Percentiles rank a stretch among this genome's conserved stretches.
These are phyloP conservation scores for Nothophaeocryptopus gaeumannii DNA, from an alignment of 2,329 filamentous ascomycete genomes.

Conservation along the genomic window DNA sequence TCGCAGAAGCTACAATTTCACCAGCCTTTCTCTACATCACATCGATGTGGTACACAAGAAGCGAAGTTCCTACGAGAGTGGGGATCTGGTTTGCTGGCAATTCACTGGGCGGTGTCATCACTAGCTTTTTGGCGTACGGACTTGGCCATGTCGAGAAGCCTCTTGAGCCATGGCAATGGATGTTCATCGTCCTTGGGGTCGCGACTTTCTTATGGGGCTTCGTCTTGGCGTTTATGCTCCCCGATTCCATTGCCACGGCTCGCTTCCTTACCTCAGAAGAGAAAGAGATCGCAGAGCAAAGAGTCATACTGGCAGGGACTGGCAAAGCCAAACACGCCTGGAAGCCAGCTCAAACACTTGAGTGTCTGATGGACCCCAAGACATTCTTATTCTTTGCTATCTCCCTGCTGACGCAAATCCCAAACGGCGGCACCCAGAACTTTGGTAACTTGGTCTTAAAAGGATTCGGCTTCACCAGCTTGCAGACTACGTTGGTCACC, in stretches of 20 bases:
- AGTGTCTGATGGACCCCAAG: slow-evolving; percentile 21
- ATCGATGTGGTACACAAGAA: slow-evolving; percentile 37
- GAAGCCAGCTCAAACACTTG: slow-evolving; percentile 15
- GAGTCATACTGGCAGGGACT: slow-evolving; percentile 14
- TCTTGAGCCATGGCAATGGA: slow-evolving; percentile 34
- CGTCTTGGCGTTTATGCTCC: slow-evolving; percentile 17
- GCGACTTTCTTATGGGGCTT: slow-evolving; percentile 22
- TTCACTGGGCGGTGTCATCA: slow-evolving; percentile 18
- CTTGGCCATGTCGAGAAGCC: slow-evolving; percentile 23
- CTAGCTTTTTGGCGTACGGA: slow-evolving; percentile 29
- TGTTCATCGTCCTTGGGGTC: slow-evolving; percentile 29
- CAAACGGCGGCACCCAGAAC: slow-evolving; percentile 21
- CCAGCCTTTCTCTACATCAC: slow-evolving; percentile 43
- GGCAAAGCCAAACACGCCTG: slow-evolving; percentile 15
- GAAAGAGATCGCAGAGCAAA: slow-evolving; percentile 13
- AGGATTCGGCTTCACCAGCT: slow-evolving; percentile 20
- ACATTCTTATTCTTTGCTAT: slow-evolving; percentile 21
- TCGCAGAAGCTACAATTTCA: slow-evolving; percentile 35
- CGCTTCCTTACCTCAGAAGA: slow-evolving; percentile 16
- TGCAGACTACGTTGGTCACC: slow-evolving; percentile 19
- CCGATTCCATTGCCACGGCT: slow-evolving; percentile 15
- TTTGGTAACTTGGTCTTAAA: slow-evolving; percentile 23
- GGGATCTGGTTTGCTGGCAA: slow-evolving; percentile 25
- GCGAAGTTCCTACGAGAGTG: slow-evolving; percentile 27
- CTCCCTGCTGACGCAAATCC: slow-evolving; percentile 20